phyloP scores from a whole-genome alignment of 1,284 basidiomycete species.

The Apiotrichum mycotoxinovorans region DNA sequence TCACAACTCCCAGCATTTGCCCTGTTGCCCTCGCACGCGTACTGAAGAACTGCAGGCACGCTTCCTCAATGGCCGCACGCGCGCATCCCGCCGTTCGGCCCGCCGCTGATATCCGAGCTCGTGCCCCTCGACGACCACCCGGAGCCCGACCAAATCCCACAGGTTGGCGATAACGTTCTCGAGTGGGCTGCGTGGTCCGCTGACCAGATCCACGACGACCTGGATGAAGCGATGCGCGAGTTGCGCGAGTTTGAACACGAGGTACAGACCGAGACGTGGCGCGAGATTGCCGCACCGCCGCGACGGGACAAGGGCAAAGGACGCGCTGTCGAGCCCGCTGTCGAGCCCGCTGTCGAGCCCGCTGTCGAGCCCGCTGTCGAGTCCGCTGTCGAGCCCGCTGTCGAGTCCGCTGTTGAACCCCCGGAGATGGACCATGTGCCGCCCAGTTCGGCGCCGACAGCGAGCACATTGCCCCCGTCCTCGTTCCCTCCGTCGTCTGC shows the following conservation, averaged over 20 bases:
- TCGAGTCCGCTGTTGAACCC: too few relatives aligned
- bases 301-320: slow-evolving; percentile 4
- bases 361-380: too few relatives aligned
- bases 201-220: background rate
- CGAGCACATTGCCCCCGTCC: background rate
- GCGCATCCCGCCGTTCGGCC: background rate
- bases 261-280: background rate
- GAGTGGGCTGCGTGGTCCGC: slow-evolving; percentile 1
- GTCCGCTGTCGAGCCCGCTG: too few relatives aligned
- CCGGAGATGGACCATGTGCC: too few relatives aligned
- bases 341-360: too few relatives aligned
- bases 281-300: too few relatives aligned
- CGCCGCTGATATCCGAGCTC: background rate
- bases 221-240: background rate
- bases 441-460: too few relatives aligned
- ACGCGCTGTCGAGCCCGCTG: background rate
- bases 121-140: background rate
- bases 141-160: background rate
- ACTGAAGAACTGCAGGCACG: background rate
- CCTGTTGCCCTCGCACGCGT: background rate
- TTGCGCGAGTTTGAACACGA: background rate
- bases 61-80: slow-evolving; percentile 1
- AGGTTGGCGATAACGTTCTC: background rate
- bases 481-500: background rate
- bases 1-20: background rate